phyloP scores from a whole-genome alignment of 2,329 filamentous ascomycete species.

The Tolypocladium guangdongense region DNA sequence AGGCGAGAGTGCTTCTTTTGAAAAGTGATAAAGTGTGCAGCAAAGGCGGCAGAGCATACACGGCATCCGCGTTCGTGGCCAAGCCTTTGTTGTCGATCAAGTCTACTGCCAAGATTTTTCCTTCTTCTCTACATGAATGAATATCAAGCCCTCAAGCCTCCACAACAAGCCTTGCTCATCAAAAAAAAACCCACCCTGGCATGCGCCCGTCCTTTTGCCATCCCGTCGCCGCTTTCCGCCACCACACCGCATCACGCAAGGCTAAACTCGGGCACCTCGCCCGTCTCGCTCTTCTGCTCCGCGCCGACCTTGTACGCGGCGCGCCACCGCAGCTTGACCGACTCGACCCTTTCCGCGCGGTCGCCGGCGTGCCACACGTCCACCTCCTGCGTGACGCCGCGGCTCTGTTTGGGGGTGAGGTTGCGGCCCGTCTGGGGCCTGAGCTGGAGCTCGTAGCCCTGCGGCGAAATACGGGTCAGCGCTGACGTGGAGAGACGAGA shows the following conservation, averaged over 20 bases:
- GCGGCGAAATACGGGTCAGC: not conserved
- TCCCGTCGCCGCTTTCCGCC: not conserved
- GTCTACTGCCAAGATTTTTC: not conserved
- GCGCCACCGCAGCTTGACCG: constrained; percentile 86
- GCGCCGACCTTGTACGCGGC: constrained; percentile 64
- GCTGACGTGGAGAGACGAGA: not conserved
- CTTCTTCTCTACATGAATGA: not conserved
- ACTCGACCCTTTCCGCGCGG: constrained; percentile 54
- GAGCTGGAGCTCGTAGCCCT: constrained; percentile 74
- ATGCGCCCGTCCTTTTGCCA: not conserved
- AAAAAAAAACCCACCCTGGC: not conserved
- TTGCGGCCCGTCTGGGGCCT: constrained; percentile 75
- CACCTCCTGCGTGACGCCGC: constrained; percentile 73
- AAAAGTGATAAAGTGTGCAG: not conserved
- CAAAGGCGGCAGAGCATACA: not conserved
- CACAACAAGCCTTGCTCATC: not conserved
- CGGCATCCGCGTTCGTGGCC: not conserved
- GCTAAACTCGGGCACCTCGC: constrained; percentile 70
- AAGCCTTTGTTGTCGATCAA: not conserved
- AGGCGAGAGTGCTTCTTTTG: not conserved
- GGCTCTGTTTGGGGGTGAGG: constrained; percentile 60
- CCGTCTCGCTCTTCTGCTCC: constrained; percentile 65
- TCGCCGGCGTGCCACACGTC: constrained; percentile 64
- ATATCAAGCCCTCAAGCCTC: not conserved
- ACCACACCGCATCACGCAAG: constrained; percentile 41